phyloP scores from a whole-genome alignment of 768 basidiomycete genomes.

The Dacryopinax primogenitus region DNA sequence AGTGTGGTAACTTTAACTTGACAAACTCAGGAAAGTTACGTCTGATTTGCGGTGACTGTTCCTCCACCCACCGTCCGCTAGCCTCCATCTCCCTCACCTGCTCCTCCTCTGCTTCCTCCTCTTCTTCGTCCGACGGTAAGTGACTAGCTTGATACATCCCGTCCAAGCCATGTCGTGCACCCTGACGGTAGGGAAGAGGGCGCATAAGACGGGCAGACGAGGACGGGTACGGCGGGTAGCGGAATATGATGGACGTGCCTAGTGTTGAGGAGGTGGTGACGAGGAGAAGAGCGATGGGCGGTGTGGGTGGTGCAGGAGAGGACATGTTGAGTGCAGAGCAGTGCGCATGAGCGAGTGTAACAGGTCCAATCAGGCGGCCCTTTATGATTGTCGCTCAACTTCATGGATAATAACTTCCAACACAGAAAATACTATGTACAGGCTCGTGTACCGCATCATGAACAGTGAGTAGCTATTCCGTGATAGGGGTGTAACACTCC shows the following conservation, averaged over 20 bases:
- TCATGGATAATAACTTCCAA: too few relatives aligned
- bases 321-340: too few relatives aligned
- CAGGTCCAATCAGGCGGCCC: too few relatives aligned
- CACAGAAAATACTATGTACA: too few relatives aligned
- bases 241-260: constrained; percentile 62
- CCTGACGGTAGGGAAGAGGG: constrained; percentile 46
- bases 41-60: too few relatives aligned
- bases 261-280: constrained; percentile 69
- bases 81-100: constrained; percentile 23
- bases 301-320: too few relatives aligned
- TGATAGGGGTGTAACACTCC: not conserved
- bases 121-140: constrained; percentile 11
- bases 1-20: too few relatives aligned
- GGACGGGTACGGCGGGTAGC: constrained; percentile 68
- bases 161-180: constrained; percentile 52
- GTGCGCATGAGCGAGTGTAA: too few relatives aligned
- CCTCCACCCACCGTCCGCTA: not conserved
- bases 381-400: too few relatives aligned
- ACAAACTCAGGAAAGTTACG: too few relatives aligned
- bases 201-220: constrained; percentile 57
- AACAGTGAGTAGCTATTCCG: too few relatives aligned
- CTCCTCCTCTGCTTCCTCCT: constrained; percentile 9
- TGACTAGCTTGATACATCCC: constrained; percentile 14
- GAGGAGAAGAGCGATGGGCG: constrained; percentile 65
- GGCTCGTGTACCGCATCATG: too few relatives aligned